Base-by-base conservation (phyloP, 306 rosid species). In the Trifolium repens region DNA sequence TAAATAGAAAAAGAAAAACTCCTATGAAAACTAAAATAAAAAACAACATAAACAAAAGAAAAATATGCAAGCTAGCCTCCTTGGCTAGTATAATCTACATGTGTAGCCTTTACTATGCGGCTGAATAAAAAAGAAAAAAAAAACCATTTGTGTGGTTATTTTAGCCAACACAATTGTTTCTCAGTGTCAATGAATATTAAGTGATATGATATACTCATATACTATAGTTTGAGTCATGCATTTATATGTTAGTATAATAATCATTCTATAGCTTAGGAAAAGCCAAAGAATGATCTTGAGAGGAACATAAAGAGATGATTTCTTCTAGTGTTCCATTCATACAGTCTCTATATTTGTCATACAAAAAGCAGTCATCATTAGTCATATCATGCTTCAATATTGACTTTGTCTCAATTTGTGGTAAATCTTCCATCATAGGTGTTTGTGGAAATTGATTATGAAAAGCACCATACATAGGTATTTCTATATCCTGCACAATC, bases 261-360 rank as follows among this genome's bases (percentile, higher is more conserved):
- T 82, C 75, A 79, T 66, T 86, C 81, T 84, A 61, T 32, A 85
- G 89, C 88, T 89, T 78, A 53, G 96, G 58, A 69, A 85, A 83
- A 46, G 89, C 76, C 60, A 58, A 24, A 12, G 88, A 67, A 66
- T 89, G 85, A 44, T 91, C 88, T 17, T 86, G 87, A 71, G 94
- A 81, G 67, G 87, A 88, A 78, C 96, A 89, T 52, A 88, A 61
- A 16, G 98, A 84, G 74, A 93, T 89, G 75, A 93, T 89, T 65
- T 93, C 98, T 83, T 93, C 97, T 63, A 93, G 79, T 15, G 93
- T 80, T 84, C 91, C 96, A 80, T 87, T 93, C 93, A 87, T 81
- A 47, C 67, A 61, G 43, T 80, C 96, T 73, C 85, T 78, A 69
- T 79, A 78, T 67, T 82, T 86, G 63, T 89, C 91, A 35, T 81